Evolutionary conservation across 805 yeast species (phyloP), one percentile per base, ranked within the genome.

Genomic region (Lachancea meyersii): DNA sequence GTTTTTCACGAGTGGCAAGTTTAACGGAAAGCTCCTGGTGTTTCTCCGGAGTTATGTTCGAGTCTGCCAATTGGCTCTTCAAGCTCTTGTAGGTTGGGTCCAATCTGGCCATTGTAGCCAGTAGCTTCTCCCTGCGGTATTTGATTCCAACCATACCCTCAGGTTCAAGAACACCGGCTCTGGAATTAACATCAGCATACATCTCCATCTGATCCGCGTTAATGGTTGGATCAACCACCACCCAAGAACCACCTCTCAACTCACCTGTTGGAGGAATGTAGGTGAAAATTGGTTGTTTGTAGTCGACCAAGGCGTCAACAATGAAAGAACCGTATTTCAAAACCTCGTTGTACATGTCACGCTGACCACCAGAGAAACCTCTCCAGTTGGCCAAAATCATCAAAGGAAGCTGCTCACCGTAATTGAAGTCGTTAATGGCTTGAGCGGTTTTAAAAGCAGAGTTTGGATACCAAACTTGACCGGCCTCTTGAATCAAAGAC

Each of bases 211-310:
- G 86, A 49, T 89, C 97, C 36, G 84, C 68, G 67, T 94, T 93
- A 71, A 93, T 93, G 39, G 97, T 86, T 51, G 98, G 97, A 68
- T 93, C 99, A 63, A 93, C 96, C 54, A 93, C 99, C 44, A 94
- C 99, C 99, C 99, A 93, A 20, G 98, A 91, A 65, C 99, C 99
- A 73, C 99, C 99, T 77, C 99, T 85, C 54, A 93, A 76, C 69
- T 93, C 99, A 65, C 97, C 98, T 53, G 84, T 79, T 46, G 99
- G 99, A 40, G 99, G 98, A 65, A 93, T 91, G 69, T 93, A 93
- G 20, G 93, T 87, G 70, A 93, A 82, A 52, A 93, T 84, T 47
- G 99, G 99, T 68, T 93, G 98, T 65, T 86, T 86, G 77, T 82
- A 93, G 57, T 81, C 96, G 52, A 87, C 95, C 48, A 93, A 76